phyloP scores from a whole-genome alignment of 192 early-diverging fungal species.

The Radiomyces spectabilis region DNA sequence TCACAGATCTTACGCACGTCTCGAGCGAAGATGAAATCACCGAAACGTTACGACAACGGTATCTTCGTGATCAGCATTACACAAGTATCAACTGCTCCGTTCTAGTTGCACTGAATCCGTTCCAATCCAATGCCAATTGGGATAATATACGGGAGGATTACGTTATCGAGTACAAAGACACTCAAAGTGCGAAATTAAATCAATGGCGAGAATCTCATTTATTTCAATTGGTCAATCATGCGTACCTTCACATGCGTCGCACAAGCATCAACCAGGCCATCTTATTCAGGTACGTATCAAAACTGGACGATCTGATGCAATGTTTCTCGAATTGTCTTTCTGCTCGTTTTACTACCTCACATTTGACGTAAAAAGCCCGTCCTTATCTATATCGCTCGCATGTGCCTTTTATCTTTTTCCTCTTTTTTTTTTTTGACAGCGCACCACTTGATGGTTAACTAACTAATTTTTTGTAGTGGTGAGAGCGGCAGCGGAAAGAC shows the following conservation, averaged over 20 bases:
- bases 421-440: conserved; percentile 1
- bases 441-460: not conserved
- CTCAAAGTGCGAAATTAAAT: conserved; percentile 29
- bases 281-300: conserved; percentile 24
- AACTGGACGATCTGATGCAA: no score
- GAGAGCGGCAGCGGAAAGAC: conserved; percentile 86
- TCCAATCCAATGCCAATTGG: conserved; percentile 28
- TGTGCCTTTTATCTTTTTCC: conserved; percentile 3
- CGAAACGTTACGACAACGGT: conserved; percentile 42
- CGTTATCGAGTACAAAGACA: conserved; percentile 57
- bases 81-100: conserved; percentile 52
- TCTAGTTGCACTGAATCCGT: conserved; percentile 56
- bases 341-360: not conserved
- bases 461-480: conserved; percentile 50
- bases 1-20: conserved; percentile 2
- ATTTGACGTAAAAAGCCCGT: not conserved
- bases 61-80: conserved; percentile 41
- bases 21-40: conserved; percentile 37
- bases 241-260: conserved; percentile 74
- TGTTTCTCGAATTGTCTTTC: no score
- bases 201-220: conserved; percentile 62
- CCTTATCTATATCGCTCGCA: not conserved
- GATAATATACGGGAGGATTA: conserved; percentile 48
- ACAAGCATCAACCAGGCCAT: conserved; percentile 53
- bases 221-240: conserved; percentile 67